A percentile compares a stretch with the other conserved stretches of the same genome.
Conservation (phyloP, 106 monocot genomes). For the Acorus gramineus region DNA sequence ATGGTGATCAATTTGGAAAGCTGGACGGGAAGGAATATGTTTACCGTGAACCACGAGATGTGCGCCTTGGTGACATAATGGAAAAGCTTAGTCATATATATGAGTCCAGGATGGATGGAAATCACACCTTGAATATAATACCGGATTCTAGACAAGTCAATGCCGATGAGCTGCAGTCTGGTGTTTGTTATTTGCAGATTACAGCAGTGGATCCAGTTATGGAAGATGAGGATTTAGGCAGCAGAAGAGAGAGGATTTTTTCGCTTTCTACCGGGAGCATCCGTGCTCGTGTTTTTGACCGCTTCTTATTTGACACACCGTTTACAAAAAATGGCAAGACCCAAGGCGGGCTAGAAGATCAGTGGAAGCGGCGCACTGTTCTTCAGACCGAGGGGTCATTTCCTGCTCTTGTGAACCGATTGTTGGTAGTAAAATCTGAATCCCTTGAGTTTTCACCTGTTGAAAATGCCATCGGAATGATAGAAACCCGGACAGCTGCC, state of each 20-base stretch:
- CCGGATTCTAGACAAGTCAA: constrained; percentile 99
- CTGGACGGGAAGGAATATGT: constrained; percentile 78
- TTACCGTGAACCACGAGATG: constrained; percentile 84
- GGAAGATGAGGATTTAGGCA: constrained; percentile 96
- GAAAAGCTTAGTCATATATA: constrained; percentile 92
- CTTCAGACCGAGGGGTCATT: constrained; percentile 93
- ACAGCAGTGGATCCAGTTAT: constrained; percentile 98
- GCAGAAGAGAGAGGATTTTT: constrained; percentile 85
- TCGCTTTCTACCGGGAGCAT: constrained; percentile 66
- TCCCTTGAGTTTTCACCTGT: constrained; percentile 95
- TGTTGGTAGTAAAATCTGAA: constrained; percentile 78
- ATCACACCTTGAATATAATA: constrained; percentile 83
- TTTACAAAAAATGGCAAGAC: constrained; percentile 98
- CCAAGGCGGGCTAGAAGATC: constrained; percentile 95
- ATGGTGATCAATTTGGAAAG: constrained; percentile 83
- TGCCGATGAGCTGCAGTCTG: constrained; percentile 86
- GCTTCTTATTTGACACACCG: constrained; percentile 93
- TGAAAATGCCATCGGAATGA: constrained; percentile 99
- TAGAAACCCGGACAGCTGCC: constrained; percentile 93
- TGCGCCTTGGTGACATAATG: constrained; percentile 97
- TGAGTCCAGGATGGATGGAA: constrained; percentile 71
- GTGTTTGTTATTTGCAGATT: constrained; percentile 94
- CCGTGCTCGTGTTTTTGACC: constrained; percentile 82
- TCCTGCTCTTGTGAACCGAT: constrained; percentile 88
- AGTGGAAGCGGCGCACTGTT: constrained; percentile 93